These are phyloP conservation scores for Populus nigra DNA, from an alignment of 345 rosid species.

Conservation along the genomic window DNA sequence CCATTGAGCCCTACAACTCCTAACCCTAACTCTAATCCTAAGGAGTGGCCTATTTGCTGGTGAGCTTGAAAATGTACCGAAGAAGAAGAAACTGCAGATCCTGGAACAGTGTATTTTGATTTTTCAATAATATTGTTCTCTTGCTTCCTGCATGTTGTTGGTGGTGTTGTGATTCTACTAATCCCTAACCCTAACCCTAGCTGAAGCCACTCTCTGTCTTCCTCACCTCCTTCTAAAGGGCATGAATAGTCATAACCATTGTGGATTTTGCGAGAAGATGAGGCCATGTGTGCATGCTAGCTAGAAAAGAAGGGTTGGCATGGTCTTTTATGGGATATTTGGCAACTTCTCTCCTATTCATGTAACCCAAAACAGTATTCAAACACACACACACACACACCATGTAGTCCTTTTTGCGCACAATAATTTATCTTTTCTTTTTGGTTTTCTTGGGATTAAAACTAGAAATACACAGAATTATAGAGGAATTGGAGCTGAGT, in stretches of 20 bases:
- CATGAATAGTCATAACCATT: not conserved
- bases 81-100: not conserved
- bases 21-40: constrained; percentile 16
- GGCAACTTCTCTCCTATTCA: too few relatives aligned
- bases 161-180: constrained; percentile 3
- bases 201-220: constrained; percentile 30
- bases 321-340: too few relatives aligned
- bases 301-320: too few relatives aligned
- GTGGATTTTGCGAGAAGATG: constrained; percentile 22
- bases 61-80: not conserved
- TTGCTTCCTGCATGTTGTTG: not conserved
- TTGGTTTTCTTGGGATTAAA: too few relatives aligned
- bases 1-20: constrained; percentile 1
- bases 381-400: too few relatives aligned
- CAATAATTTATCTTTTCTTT: too few relatives aligned
- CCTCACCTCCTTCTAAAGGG: constrained; percentile 5
- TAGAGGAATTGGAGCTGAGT: too few relatives aligned
- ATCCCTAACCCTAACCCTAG: constrained; percentile 32
- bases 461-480: too few relatives aligned
- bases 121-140: too few relatives aligned
- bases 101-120: not conserved
- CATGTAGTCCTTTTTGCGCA: too few relatives aligned
- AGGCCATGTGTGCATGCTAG: constrained; percentile 25
- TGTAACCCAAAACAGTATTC: too few relatives aligned
- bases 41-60: constrained; percentile 14